Conservation (phyloP, 1,284 basidiomycete genomes). For the Puccinia coronata region DNA sequence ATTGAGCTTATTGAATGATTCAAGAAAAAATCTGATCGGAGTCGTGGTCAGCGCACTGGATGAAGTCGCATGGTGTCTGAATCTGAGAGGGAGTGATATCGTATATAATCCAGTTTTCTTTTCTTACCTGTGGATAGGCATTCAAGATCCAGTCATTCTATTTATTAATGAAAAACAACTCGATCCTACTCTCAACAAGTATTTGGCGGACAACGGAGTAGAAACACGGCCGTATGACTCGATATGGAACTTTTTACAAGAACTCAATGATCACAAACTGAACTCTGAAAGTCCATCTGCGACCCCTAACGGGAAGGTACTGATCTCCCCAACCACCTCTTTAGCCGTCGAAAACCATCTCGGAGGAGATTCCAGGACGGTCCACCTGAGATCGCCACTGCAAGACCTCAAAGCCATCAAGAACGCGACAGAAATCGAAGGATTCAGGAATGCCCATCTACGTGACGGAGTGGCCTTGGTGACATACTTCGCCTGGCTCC, state of each 20-base stretch:
- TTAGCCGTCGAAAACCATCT: constrained; percentile 57
- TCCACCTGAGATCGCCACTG: constrained; percentile 68
- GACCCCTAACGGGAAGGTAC: neutral
- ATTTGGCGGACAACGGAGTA: constrained; percentile 8
- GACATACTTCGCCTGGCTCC: constrained; percentile 90
- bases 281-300: neutral
- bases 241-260: constrained; percentile 27
- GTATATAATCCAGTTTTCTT: constrained; percentile 84
- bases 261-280: constrained; percentile 3
- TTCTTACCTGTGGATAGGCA: constrained; percentile 67
- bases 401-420: constrained; percentile 86
- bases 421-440: constrained; percentile 80
- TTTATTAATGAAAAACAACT: constrained; percentile 29
- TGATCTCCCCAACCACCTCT: constrained; percentile 14
- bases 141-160: constrained; percentile 14
- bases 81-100: constrained; percentile 88
- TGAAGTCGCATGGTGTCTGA: constrained; percentile 72
- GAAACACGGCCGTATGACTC: constrained; percentile 11
- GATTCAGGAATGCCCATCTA: constrained; percentile 84
- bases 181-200: neutral
- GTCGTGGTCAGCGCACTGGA: constrained; percentile 75
- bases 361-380: constrained; percentile 54
- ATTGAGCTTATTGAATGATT: constrained; percentile 63
- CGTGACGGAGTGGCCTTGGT: constrained; percentile 89
- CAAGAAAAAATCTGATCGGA: constrained; percentile 67